These are phyloP conservation scores for Kodamaea arcana DNA, from an alignment of 1,139 yeast genomes.

Conservation along the genomic window DNA sequence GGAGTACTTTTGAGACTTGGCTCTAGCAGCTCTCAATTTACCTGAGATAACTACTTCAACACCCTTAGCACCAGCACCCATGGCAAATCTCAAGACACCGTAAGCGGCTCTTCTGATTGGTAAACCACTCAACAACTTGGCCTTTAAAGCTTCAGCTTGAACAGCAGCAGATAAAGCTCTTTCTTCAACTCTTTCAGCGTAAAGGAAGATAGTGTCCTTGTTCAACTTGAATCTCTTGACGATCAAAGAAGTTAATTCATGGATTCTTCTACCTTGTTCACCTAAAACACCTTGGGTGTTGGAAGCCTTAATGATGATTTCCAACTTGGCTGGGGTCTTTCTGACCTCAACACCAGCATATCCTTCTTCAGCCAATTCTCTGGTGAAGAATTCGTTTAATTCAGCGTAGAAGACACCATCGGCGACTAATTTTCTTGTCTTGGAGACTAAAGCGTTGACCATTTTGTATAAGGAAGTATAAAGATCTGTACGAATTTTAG, in stretches of 20 bases:
- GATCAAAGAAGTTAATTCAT: conserved; percentile 95
- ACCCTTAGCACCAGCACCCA: conserved; percentile 99
- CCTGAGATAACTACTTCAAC: conserved; percentile 99
- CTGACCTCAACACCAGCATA: conserved; percentile 99
- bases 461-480: conserved; percentile 27
- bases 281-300: conserved; percentile 99
- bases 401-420: conserved; percentile 99
- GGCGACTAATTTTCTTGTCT: conserved; percentile 92
- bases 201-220: conserved; percentile 91
- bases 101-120: conserved; percentile 99
- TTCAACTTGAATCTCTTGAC: conserved; percentile 98
- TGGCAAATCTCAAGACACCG: conserved; percentile 99
- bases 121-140: conserved; percentile 97
- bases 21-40: conserved; percentile 99
- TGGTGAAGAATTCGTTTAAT: conserved; percentile 99
- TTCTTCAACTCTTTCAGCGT: conserved; percentile 99
- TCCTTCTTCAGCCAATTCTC: conserved; percentile 99
- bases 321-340: conserved; percentile 97
- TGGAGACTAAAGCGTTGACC: conserved; percentile 65
- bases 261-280: conserved; percentile 99
- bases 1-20: conserved; percentile 99
- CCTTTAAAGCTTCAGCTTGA: conserved; percentile 98
- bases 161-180: conserved; percentile 99
- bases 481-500: conserved; percentile 8
- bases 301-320: conserved; percentile 97